Percentiles rank a stretch among this genome's conserved stretches.
phyloP scores from a whole-genome alignment of 2,329 filamentous ascomycete species.

The Aspergillus unguis region DNA sequence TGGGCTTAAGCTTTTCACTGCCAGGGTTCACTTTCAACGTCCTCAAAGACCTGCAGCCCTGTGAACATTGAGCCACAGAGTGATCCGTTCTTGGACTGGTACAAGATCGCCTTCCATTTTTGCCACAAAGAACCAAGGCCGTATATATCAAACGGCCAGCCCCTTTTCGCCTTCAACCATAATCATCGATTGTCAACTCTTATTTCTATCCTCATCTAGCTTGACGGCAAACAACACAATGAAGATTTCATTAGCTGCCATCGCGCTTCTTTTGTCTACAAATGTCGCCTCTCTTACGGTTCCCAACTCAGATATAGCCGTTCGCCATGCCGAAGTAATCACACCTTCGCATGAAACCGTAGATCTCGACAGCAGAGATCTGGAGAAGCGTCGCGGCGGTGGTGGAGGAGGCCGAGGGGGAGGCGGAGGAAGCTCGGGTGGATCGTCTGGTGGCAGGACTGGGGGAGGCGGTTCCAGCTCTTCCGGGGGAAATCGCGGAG shows the following conservation, averaged over 20 bases:
- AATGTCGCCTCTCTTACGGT: constrained; percentile 28
- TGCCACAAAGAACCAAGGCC: neutral
- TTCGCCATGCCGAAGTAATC: constrained; percentile 16
- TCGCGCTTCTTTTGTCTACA: constrained; percentile 30
- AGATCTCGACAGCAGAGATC: constrained; percentile 28
- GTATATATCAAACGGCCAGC: neutral
- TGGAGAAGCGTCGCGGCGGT: constrained; percentile 51
- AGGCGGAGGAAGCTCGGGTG: constrained; percentile 19
- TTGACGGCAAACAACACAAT: constrained; percentile 16
- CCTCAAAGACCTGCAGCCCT: too few species aligned
- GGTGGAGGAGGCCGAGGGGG: constrained; percentile 36
- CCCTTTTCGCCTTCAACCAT: neutral
- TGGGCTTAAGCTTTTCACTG: neutral
- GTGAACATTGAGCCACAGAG: too few species aligned
- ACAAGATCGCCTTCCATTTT: neutral
- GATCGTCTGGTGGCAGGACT: constrained; percentile 20
- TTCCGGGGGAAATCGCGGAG: constrained; percentile 8
- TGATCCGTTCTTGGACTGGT: neutral
- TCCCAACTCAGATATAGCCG: constrained; percentile 23
- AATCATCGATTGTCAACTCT: neutral
- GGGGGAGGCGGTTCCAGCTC: constrained; percentile 18
- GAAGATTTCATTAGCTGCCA: constrained; percentile 30
- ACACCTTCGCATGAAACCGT: constrained; percentile 14
- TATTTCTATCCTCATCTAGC: neutral
- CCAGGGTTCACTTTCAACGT: too few species aligned